Base-by-base conservation (phyloP, 2,329 filamentous ascomycete species). In the Stromatinia cepivora region DNA sequence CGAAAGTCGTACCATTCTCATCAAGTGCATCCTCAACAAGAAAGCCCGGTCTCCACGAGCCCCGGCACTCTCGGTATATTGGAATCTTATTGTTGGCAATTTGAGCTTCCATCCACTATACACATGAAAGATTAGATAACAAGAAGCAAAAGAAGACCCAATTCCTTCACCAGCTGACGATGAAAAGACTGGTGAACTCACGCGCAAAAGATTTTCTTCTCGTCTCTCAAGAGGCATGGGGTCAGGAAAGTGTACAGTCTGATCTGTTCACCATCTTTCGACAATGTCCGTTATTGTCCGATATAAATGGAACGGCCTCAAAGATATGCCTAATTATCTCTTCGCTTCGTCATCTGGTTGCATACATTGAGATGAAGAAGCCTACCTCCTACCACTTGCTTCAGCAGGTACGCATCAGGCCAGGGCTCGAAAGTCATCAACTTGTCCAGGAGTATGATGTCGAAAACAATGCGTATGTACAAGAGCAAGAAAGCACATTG, bases 21-120 rank as follows among this genome's bases (percentile, higher is more conserved):
- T 50, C 59, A 25, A 63, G 10, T 10, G 17, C 20, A 9, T 50
- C 59, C 28, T 63, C 59, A n/a, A 63, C 59, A 6, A 63, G 59
- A 8, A 63, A 63, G 28, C 50, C 59, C 34, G 59, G 59, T 25
- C 59, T n/a, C 59, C 59, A 63, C 22, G 59, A 63, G 7, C 59
- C 59, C 4, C 59, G 45, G 36, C 59, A 36, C 4, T 63, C 17
- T 9, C 45, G 42, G 11, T 63, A 63, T 2, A 36, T 17, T 6
- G 45, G 59, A 13, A 63, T 2, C n/a, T 63, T 50, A 1, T 63
- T 63, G 6, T n/a, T 34, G 3, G 11, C 11, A 25, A 63, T 20
- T 63, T 50, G 59, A 11, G n/a, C 28, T 50, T 63, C 45, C 20
- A 63, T 50, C 59, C 59, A 63, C 59, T 63, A 17, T 17, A 34